Percentiles rank a stretch among this genome's conserved stretches.
Conservation (phyloP, 1,284 basidiomycete species). For the Ustilago lituana region DNA sequence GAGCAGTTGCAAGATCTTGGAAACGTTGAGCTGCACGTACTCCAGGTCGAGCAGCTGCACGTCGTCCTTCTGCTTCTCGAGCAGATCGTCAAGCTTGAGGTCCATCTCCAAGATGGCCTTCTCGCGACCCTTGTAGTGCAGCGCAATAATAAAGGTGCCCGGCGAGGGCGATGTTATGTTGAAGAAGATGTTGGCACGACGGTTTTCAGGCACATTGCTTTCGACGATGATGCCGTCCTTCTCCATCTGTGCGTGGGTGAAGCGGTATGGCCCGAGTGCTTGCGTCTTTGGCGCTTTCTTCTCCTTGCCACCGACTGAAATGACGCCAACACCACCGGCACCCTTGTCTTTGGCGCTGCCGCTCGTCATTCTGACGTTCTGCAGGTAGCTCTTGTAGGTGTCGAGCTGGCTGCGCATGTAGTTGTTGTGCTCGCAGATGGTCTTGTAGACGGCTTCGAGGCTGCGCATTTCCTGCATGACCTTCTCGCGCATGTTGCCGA, state of each 20-base stretch:
- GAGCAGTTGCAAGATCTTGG: slow-evolving; percentile 84
- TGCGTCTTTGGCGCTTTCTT: slow-evolving; percentile 87
- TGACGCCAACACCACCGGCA: slow-evolving; percentile 88
- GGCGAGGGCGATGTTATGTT: slow-evolving; percentile 97
- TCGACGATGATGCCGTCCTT: slow-evolving; percentile 99
- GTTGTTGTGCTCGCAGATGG: slow-evolving; percentile 98
- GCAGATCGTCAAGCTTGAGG: slow-evolving; percentile 95
- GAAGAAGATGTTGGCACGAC: slow-evolving; percentile 95
- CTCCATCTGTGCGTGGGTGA: slow-evolving; percentile 96
- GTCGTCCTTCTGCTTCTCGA: slow-evolving; percentile 99
- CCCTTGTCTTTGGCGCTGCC: slow-evolving; percentile 68
- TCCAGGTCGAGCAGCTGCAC: slow-evolving; percentile 93
- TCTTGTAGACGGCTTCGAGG: slow-evolving; percentile 96
- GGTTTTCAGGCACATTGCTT: slow-evolving; percentile 95
- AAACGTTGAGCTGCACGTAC: slow-evolving; percentile 96
- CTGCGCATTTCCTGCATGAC: slow-evolving; percentile 90
- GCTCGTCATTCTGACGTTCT: slow-evolving; percentile 89
- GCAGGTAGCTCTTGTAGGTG: slow-evolving; percentile 98
- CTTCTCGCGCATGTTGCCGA: slow-evolving; percentile 96
- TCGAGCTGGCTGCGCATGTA: slow-evolving; percentile 95
- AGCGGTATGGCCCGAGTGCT: slow-evolving; percentile 91
- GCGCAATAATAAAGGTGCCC: slow-evolving; percentile 96
- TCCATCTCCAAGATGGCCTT: slow-evolving; percentile 99
- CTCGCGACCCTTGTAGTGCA: slow-evolving; percentile 98
- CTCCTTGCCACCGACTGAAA: slow-evolving; percentile 95